A percentile compares a stretch with the other conserved stretches of the same genome.
Evolutionary conservation across 257 asterid species (phyloP).

Genomic region (Solanum tarijense): DNA sequence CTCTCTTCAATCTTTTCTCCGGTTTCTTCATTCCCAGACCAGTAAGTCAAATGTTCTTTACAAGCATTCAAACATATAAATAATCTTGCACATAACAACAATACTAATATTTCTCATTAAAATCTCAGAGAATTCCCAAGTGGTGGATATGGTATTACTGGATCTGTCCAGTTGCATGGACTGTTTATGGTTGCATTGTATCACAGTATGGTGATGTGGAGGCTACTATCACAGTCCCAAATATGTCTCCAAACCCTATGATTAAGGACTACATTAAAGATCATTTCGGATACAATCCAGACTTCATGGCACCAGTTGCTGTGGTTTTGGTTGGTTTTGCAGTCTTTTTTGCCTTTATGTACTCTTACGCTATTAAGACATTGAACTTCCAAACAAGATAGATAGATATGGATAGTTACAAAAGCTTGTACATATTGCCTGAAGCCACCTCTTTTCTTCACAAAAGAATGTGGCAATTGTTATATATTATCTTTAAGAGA

Average conservation of each 20-base stretch:
- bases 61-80: background rate
- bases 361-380: slow-evolving; percentile 39
- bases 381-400: slow-evolving; percentile 54
- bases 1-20: slow-evolving; percentile 51
- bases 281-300: slow-evolving; percentile 49
- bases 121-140: slow-evolving; percentile 71
- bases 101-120: background rate
- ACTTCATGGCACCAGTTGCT: slow-evolving; percentile 45
- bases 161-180: slow-evolving; percentile 95
- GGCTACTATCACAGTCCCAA: slow-evolving; percentile 30
- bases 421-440: background rate
- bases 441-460: background rate
- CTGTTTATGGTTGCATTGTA: slow-evolving; percentile 71
- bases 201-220: slow-evolving; percentile 74
- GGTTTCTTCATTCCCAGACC: slow-evolving; percentile 61
- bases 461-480: background rate
- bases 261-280: slow-evolving; percentile 39
- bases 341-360: slow-evolving; percentile 47
- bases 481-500: background rate
- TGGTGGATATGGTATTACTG: slow-evolving; percentile 98
- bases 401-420: background rate
- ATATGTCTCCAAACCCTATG: slow-evolving; percentile 28
- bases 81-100: background rate
- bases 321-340: slow-evolving; percentile 38
- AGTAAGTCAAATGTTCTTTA: slow-evolving; percentile 21